These are phyloP conservation scores for Geotrichum restrictum DNA, from an alignment of 1,139 yeast species.

Conservation along the genomic window DNA sequence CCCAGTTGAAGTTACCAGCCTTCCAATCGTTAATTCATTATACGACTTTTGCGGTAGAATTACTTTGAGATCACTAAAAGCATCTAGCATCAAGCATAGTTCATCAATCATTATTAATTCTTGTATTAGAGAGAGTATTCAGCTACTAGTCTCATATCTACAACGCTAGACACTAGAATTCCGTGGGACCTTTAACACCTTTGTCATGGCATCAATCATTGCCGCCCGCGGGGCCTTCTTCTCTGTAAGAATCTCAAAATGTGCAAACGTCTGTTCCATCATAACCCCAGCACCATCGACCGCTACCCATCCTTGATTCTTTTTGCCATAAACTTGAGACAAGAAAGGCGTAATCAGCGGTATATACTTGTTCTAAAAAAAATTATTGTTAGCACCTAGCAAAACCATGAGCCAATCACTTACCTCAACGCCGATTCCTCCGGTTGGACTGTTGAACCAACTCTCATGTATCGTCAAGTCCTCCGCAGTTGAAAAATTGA, in stretches of 20 bases:
- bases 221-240: constrained; percentile 6
- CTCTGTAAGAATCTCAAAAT: constrained; percentile 14
- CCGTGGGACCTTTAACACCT: not conserved
- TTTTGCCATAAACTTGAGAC: not conserved
- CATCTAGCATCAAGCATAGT: too few relatives aligned
- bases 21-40: too few relatives aligned
- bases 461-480: constrained; percentile 16
- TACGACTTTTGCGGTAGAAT: too few relatives aligned
- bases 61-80: too few relatives aligned
- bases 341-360: not conserved
- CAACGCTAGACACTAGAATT: too few relatives aligned
- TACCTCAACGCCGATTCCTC: constrained; percentile 18
- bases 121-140: too few relatives aligned
- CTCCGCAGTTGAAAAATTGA: constrained; percentile 19
- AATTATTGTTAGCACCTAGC: not conserved
- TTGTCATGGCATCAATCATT: not conserved
- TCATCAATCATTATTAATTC: too few relatives aligned
- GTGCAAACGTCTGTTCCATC: constrained; percentile 13
- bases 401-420: not conserved
- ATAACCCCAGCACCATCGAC: constrained; percentile 9
- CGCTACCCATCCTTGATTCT: not conserved
- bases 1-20: too few relatives aligned
- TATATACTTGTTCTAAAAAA: not conserved
- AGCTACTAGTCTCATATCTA: too few relatives aligned
- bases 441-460: constrained; percentile 20